Evolutionary conservation across 805 yeast genomes (phyloP).

Genomic region (Candida piceae): DNA sequence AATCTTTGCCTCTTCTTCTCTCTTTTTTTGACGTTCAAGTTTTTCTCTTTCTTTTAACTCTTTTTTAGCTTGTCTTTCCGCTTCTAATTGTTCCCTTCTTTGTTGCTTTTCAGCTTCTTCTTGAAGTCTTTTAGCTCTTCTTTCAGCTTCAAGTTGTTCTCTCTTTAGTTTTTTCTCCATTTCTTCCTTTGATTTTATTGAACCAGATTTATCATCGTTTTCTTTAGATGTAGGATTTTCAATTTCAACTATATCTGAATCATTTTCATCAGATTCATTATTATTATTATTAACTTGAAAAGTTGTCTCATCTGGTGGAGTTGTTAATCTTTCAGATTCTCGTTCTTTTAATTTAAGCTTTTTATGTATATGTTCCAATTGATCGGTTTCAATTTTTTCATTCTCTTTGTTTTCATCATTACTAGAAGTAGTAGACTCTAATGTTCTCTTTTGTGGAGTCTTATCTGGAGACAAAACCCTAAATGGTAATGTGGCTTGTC

Average conservation of each 20-base stretch:
- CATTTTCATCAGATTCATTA: no score
- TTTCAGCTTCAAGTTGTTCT: not conserved
- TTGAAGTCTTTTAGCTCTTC: no score
- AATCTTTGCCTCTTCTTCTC: slow-evolving; percentile 24
- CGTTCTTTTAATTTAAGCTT: not conserved
- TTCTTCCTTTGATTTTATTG: no score
- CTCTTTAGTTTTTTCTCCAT: slow-evolving; percentile 22
- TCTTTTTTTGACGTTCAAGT: slow-evolving; percentile 24
- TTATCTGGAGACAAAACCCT: slow-evolving; percentile 14
- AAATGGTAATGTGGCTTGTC: slow-evolving; percentile 10
- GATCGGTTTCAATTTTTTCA: no score
- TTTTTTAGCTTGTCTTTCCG: slow-evolving; percentile 18
- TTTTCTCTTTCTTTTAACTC: slow-evolving; percentile 28
- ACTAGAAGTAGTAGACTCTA: not conserved
- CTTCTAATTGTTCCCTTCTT: slow-evolving; percentile 19
- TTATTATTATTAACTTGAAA: no score
- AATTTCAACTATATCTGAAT: not conserved
- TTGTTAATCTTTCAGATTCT: not conserved
- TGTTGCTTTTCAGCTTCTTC: no score
- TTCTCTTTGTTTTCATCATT: not conserved
- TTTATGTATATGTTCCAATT: not conserved
- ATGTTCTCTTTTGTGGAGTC: slow-evolving; percentile 11
- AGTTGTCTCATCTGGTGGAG: slow-evolving; percentile 2
- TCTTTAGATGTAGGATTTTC: not conserved
- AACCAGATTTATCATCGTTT: not conserved